Percentiles rank a stretch among this genome's conserved stretches.
Conservation (phyloP, 805 yeast species). For the Wickerhamomyces alni region DNA sequence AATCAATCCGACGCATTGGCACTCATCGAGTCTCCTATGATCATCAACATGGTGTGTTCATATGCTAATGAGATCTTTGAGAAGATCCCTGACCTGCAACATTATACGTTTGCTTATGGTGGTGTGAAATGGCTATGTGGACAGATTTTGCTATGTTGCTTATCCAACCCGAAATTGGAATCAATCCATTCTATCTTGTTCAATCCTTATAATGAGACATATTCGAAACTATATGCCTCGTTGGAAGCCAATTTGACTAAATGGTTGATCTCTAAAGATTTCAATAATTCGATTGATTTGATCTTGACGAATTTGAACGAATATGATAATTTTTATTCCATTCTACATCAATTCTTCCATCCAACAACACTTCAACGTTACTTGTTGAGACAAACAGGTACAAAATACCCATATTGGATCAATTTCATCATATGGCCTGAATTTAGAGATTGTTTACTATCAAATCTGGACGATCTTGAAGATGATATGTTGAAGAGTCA, state of each 20-base stretch:
- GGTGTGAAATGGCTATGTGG: conserved; percentile 13
- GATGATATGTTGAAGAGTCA: conserved; percentile 1
- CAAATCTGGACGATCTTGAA: conserved; percentile 5
- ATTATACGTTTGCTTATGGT: conserved; percentile 11
- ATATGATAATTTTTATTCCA: conserved; percentile 1
- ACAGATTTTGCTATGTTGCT: conserved; percentile 8
- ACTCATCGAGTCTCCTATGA: conserved; percentile 7
- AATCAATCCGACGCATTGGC: neutral
- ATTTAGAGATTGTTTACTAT: conserved; percentile 6
- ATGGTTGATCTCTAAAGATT: neutral
- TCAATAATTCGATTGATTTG: neutral
- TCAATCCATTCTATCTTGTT: conserved; percentile 8
- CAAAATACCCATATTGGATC: conserved; percentile 11
- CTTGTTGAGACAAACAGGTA: conserved; percentile 2
- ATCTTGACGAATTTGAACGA: neutral
- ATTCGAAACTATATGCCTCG: neutral
- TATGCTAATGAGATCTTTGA: conserved; percentile 11
- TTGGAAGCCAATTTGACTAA: neutral
- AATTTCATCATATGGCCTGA: conserved; percentile 13
- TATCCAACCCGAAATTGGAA: conserved; percentile 6
- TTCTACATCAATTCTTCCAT: conserved; percentile 9
- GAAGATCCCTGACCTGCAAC: conserved; percentile 9
- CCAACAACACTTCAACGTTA: conserved; percentile 10
- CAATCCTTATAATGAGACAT: conserved; percentile 5
- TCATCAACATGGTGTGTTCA: conserved; percentile 10